These are phyloP conservation scores for Penicillium olsonii DNA, from an alignment of 2,329 filamentous ascomycete species.

Conservation along the genomic window DNA sequence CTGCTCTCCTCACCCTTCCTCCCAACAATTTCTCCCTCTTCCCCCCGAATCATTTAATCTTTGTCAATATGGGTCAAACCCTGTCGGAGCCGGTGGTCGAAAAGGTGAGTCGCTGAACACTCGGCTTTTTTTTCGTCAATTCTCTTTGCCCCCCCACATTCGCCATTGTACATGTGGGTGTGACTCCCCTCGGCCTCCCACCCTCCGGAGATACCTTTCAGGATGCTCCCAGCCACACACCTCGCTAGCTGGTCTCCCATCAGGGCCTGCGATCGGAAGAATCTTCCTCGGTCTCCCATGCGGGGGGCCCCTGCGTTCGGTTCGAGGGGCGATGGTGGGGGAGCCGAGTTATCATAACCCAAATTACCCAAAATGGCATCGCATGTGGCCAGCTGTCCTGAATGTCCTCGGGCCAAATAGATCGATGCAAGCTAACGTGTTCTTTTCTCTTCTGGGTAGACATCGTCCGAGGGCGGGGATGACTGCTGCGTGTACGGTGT, in stretches of 20 bases:
- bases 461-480: slow-evolving; percentile 88
- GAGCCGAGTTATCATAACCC: not conserved
- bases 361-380: slow-evolving; percentile 1
- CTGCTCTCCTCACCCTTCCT: slow-evolving; percentile 22
- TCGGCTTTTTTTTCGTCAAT: slow-evolving; percentile 12
- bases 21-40: slow-evolving; percentile 13
- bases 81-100: slow-evolving; percentile 98
- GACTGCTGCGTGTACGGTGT: slow-evolving; percentile 90
- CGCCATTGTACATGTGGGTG: slow-evolving; percentile 5
- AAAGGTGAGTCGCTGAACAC: slow-evolving; percentile 69
- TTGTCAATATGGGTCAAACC: slow-evolving; percentile 86
- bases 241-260: not conserved
- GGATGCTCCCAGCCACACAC: not conserved
- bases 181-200: not conserved
- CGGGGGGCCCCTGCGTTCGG: slow-evolving; percentile 5
- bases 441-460: slow-evolving; percentile 51
- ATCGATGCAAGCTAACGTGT: slow-evolving; percentile 3
- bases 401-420: not conserved
- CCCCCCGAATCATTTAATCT: slow-evolving; percentile 23
- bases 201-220: not conserved
- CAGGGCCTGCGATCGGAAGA: not conserved
- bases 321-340: slow-evolving; percentile 9
- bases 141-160: slow-evolving; percentile 30
- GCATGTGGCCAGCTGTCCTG: slow-evolving; percentile 1
- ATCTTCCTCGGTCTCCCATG: slow-evolving; percentile 9